Percentiles rank a stretch among this genome's conserved stretches.
Evolutionary conservation across 192 early-diverging fungal species (phyloP).

Genomic region (Coemansia sp.): DNA sequence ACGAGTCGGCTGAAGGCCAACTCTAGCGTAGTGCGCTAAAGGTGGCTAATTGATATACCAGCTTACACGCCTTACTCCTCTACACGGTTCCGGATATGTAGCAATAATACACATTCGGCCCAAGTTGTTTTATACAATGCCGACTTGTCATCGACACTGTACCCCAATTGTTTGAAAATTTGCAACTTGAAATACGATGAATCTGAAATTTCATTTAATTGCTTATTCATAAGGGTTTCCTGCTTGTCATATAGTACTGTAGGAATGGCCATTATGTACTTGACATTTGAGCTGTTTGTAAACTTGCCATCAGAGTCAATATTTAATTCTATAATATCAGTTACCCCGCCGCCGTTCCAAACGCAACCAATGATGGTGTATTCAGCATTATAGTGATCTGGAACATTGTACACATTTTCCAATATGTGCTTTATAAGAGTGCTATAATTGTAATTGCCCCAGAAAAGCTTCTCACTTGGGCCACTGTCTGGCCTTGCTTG

Average conservation of each 20-base stretch:
- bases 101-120: background rate
- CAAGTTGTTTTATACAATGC: background rate
- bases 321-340: background rate
- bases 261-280: background rate
- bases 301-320: background rate
- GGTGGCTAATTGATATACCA: no score
- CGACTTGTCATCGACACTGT: background rate
- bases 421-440: background rate
- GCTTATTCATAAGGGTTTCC: background rate
- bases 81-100: background rate
- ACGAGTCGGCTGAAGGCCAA: no score
- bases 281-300: background rate
- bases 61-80: background rate
- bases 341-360: background rate
- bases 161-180: background rate
- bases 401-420: background rate
- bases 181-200: background rate
- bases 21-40: no score
- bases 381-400: background rate
- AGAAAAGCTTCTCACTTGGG: background rate
- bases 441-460: background rate
- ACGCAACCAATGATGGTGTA: background rate
- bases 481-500: background rate
- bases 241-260: background rate
- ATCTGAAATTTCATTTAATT: background rate